phyloP scores from a whole-genome alignment of 768 basidiomycete genomes.

The Tricholoma saponaceum region DNA sequence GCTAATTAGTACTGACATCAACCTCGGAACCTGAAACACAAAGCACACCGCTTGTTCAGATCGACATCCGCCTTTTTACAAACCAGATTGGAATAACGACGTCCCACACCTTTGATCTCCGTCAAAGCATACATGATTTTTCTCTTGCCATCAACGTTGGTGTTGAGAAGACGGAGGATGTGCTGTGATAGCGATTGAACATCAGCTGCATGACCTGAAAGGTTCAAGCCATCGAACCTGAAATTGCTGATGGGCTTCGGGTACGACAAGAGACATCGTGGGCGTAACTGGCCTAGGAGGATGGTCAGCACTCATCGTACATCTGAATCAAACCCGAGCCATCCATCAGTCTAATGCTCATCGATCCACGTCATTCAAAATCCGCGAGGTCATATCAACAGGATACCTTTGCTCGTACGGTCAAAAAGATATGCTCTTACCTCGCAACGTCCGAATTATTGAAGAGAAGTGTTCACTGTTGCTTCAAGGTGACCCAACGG shows the following conservation, averaged over 20 bases:
- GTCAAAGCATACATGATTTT: constrained; percentile 99
- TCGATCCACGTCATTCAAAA: constrained; percentile 4
- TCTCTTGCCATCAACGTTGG: constrained; percentile 98
- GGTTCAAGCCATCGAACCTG: constrained; percentile 46
- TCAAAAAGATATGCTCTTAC: constrained; percentile 10
- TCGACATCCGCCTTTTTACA: constrained; percentile 99
- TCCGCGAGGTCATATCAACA: not conserved
- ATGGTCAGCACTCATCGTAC: constrained; percentile 18
- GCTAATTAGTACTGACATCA: not conserved
- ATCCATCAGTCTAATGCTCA: constrained; percentile 12
- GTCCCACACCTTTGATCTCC: constrained; percentile 99
- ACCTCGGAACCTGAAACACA: not conserved
- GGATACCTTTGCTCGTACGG: not conserved
- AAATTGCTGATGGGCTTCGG: constrained; percentile 93
- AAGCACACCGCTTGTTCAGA: constrained; percentile 93
- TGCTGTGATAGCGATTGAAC: constrained; percentile 50
- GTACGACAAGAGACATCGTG: constrained; percentile 94
- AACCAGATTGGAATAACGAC: constrained; percentile 97
- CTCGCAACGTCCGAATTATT: constrained; percentile 13
- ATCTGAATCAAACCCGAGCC: constrained; percentile 13
- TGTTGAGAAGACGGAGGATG: constrained; percentile 98
- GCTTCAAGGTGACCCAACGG: constrained; percentile 4
- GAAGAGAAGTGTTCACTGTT: not conserved
- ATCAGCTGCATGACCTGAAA: not conserved
- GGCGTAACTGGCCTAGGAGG: constrained; percentile 16